Evolutionary conservation across 2,329 filamentous ascomycete species (phyloP).

Genomic region (Penicillium crustosum): DNA sequence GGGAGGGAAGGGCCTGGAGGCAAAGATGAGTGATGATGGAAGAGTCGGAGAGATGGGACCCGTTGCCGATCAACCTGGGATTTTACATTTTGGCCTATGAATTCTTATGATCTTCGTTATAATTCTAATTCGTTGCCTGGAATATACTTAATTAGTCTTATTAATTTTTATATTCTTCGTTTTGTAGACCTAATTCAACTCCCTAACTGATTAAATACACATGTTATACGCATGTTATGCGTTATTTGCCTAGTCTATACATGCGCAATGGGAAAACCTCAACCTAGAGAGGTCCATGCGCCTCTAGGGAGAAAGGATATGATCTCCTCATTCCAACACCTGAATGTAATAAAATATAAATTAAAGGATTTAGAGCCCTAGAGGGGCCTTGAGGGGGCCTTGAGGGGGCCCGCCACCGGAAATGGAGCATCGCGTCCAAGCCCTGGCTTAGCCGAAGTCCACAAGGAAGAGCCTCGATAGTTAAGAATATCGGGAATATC

Average conservation of each 20-base stretch:
- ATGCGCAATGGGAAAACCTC: not conserved
- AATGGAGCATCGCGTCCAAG: conserved; percentile 7
- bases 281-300: not conserved
- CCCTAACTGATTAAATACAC: not conserved
- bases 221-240: not conserved
- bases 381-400: not conserved
- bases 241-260: not conserved
- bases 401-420: not conserved
- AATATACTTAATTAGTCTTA: not conserved
- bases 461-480: not conserved
- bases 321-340: not conserved
- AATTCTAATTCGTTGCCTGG: not conserved
- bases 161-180: not conserved
- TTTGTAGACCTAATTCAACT: not conserved
- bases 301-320: not conserved
- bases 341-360: not conserved
- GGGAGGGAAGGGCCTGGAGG: conserved; percentile 5
- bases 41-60: conserved; percentile 29
- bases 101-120: not conserved
- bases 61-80: conserved; percentile 14
- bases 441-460: conserved; percentile 10
- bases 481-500: not conserved
- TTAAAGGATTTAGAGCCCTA: not conserved
- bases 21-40: conserved; percentile 13
- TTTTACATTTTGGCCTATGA: not conserved